phyloP scores from a whole-genome alignment of 139 green algal species.

The Chlorella sorokiniana region DNA sequence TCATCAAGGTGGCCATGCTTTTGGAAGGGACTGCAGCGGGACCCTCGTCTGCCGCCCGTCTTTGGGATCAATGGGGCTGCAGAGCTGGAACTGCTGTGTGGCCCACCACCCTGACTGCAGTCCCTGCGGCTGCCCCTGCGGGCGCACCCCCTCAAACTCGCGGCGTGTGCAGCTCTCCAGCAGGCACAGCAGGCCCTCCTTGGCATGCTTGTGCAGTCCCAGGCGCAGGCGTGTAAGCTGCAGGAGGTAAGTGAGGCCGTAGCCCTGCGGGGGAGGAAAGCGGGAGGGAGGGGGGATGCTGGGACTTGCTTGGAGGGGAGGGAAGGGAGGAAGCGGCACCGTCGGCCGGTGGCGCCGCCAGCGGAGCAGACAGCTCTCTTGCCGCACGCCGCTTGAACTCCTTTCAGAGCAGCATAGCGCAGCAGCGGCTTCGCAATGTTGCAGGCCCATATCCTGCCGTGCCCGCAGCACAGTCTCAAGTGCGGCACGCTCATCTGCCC shows the following conservation, averaged over 20 bases:
- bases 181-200: slow-evolving; percentile 63
- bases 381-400: no score
- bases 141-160: slow-evolving; percentile 42
- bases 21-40: no score
- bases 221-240: slow-evolving; percentile 18
- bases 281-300: background rate
- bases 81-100: background rate
- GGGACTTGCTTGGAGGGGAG: background rate
- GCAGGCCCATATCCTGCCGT: no score
- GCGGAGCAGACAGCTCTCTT: no score
- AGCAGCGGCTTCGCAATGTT: no score
- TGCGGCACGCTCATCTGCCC: no score
- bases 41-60: no score
- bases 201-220: slow-evolving; percentile 61
- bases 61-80: background rate
- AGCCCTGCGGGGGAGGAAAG: slow-evolving; percentile 2
- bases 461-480: no score
- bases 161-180: slow-evolving; percentile 52
- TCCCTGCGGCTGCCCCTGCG: background rate
- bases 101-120: background rate
- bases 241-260: slow-evolving; percentile 35
- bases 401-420: no score
- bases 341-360: background rate
- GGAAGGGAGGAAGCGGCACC: background rate
- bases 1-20: no score